Conservation (phyloP, 2,329 filamentous ascomycete genomes). For the Paecilomyces fulvus region DNA sequence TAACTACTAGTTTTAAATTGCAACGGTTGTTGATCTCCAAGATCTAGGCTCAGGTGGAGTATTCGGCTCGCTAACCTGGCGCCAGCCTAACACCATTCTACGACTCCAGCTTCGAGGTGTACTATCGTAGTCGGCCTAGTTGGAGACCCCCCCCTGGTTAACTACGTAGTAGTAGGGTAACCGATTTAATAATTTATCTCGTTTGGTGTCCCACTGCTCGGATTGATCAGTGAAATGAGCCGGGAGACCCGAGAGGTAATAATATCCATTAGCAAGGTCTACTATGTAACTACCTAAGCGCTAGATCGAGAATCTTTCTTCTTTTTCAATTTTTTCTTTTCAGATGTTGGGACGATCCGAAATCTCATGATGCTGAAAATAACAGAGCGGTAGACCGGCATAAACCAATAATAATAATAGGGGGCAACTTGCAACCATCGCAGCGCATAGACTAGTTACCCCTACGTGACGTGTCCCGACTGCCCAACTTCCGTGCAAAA, state of each 20-base stretch:
- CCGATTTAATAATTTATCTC: neutral
- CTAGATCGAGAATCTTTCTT: no score
- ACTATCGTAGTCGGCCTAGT: neutral
- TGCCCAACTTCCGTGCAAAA: no score
- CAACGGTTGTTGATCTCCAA: neutral
- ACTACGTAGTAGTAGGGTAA: neutral
- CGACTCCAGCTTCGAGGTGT: neutral
- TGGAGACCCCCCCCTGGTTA: no score
- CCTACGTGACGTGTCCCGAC: neutral
- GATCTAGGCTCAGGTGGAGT: neutral
- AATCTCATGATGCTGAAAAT: neutral
- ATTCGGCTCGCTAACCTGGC: neutral
- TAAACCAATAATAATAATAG: neutral
- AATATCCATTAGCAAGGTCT: neutral
- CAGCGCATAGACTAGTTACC: neutral
- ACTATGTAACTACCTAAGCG: no score
- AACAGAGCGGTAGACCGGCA: neutral
- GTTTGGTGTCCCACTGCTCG: neutral
- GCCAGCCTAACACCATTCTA: neutral
- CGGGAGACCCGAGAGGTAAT: neutral
- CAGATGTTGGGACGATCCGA: neutral
- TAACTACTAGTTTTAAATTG: neutral
- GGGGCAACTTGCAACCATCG: neutral
- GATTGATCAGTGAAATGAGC: neutral
- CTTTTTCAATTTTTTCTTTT: neutral